A percentile compares a stretch with the other conserved stretches of the same genome.
These are phyloP conservation scores for Cutaneotrichosporon sp. DNA, from an alignment of 1,284 basidiomycete genomes.

Conservation along the genomic window DNA sequence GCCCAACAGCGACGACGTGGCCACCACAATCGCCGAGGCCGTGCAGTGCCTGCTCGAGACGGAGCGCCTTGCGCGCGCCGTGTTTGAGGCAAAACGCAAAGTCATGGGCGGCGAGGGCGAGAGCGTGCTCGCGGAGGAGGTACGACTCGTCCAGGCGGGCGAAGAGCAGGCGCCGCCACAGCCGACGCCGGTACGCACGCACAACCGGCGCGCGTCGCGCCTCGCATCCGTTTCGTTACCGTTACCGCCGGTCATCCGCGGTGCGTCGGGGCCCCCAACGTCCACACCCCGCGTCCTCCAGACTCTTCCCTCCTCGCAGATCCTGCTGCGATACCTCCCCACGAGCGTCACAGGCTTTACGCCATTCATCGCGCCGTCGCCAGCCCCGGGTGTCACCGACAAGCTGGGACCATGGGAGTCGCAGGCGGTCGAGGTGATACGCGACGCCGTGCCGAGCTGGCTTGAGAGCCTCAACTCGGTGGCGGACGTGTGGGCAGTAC, in stretches of 20 bases:
- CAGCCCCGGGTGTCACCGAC: slow-evolving; percentile 52
- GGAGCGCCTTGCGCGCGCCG: slow-evolving; percentile 21
- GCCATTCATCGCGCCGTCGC: slow-evolving; percentile 55
- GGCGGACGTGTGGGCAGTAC: slow-evolving; percentile 41
- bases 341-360: slow-evolving; percentile 41
- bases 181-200: slow-evolving; percentile 10
- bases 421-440: slow-evolving; percentile 24
- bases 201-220: slow-evolving; percentile 31
- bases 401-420: slow-evolving; percentile 38
- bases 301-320: slow-evolving; percentile 45
- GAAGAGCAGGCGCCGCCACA: slow-evolving; percentile 18
- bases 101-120: slow-evolving; percentile 11
- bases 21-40: slow-evolving; percentile 30
- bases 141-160: slow-evolving; percentile 39
- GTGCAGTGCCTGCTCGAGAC: slow-evolving; percentile 37
- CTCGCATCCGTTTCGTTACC: slow-evolving; percentile 43
- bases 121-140: slow-evolving; percentile 39
- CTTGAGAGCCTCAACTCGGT: slow-evolving; percentile 32
- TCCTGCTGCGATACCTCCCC: slow-evolving; percentile 46
- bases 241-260: slow-evolving; percentile 17
- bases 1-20: slow-evolving; percentile 16
- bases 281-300: slow-evolving; percentile 37
- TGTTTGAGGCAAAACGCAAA: slow-evolving; percentile 27
- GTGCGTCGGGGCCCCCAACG: slow-evolving; percentile 28
- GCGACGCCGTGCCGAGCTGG: slow-evolving; percentile 33